phyloP scores from a whole-genome alignment of 495 filamentous ascomycete genomes.

The Mycothermus thermophilus region DNA sequence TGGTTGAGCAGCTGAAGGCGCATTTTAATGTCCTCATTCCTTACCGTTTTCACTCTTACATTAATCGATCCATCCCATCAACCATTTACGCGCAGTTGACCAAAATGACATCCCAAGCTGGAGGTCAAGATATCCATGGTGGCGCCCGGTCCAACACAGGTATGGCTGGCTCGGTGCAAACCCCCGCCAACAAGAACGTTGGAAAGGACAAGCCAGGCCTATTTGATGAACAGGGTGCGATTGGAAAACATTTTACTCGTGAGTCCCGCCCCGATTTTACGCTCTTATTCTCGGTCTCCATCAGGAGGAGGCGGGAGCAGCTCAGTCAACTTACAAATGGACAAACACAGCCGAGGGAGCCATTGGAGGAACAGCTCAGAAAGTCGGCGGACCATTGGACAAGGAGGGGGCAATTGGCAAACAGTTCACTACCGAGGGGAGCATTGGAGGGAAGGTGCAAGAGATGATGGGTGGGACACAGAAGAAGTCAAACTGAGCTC shows the following conservation, averaged over 20 bases:
- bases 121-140: slow-evolving; percentile 7
- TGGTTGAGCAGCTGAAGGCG: too few relatives aligned
- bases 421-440: slow-evolving; percentile 35
- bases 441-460: slow-evolving; percentile 34
- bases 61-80: too few relatives aligned
- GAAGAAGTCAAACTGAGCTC: slow-evolving; percentile 6
- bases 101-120: too few relatives aligned
- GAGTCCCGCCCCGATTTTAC: not conserved
- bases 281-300: not conserved
- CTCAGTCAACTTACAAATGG: not conserved
- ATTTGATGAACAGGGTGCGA: slow-evolving; percentile 22
- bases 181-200: slow-evolving; percentile 11
- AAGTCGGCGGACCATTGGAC: slow-evolving; percentile 39
- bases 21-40: too few relatives aligned
- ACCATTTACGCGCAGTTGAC: too few relatives aligned
- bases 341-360: slow-evolving; percentile 28
- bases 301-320: not conserved
- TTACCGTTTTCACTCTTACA: too few relatives aligned
- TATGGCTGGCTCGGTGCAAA: slow-evolving; percentile 7
- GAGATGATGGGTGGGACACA: slow-evolving; percentile 16
- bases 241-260: slow-evolving; percentile 29
- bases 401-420: slow-evolving; percentile 34
- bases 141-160: slow-evolving; percentile 14
- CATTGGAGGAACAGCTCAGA: slow-evolving; percentile 37
- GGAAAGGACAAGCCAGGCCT: slow-evolving; percentile 15